Evolutionary conservation across 768 basidiomycete genomes (phyloP).

Genomic region (Leccinum boreale): DNA sequence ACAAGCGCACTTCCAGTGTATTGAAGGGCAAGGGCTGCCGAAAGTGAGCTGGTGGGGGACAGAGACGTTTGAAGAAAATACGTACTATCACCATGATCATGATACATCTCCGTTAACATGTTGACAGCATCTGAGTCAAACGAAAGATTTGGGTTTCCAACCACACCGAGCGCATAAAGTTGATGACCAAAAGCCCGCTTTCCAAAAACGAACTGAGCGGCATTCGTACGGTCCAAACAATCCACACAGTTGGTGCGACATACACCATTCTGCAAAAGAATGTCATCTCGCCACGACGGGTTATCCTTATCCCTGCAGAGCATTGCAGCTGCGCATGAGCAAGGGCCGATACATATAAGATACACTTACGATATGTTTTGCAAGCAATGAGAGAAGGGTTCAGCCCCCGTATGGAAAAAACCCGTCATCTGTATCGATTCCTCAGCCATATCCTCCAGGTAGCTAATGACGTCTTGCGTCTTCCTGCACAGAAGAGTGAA

Average conservation of each 20-base stretch:
- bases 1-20: constrained; percentile 97
- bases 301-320: constrained; percentile 31
- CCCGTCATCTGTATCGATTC: constrained; percentile 87
- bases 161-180: constrained; percentile 88
- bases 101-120: constrained; percentile 98
- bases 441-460: constrained; percentile 92
- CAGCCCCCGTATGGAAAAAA: constrained; percentile 93
- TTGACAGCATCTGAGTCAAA: constrained; percentile 95
- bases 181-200: constrained; percentile 95
- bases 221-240: constrained; percentile 94
- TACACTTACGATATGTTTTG: constrained; percentile 38
- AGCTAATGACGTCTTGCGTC: constrained; percentile 93
- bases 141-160: constrained; percentile 77
- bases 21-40: constrained; percentile 84
- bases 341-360: not conserved
- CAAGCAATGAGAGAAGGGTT: constrained; percentile 72
- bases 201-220: constrained; percentile 95
- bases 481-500: constrained; percentile 49
- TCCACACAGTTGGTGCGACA: constrained; percentile 96
- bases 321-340: not conserved
- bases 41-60: not conserved
- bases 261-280: constrained; percentile 87
- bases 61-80: constrained; percentile 4
- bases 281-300: constrained; percentile 53
- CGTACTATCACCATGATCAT: constrained; percentile 94